Percentiles rank a stretch among this genome's conserved stretches.
Conservation (phyloP, 2,329 filamentous ascomycete species). For the Epichloe brachyelytri region DNA sequence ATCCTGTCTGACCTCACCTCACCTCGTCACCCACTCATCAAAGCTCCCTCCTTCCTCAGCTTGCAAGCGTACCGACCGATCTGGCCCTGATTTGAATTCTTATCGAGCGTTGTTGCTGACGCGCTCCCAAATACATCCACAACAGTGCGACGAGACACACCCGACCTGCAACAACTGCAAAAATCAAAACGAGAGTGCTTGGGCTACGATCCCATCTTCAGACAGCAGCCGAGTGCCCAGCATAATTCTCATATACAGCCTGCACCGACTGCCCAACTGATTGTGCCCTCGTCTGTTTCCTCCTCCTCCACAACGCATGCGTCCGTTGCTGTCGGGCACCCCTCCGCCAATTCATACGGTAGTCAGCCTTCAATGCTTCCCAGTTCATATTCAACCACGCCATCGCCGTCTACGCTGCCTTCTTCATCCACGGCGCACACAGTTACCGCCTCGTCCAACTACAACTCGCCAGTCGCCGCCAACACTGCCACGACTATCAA, state of each 20-base stretch:
- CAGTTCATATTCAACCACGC: conserved; percentile 24
- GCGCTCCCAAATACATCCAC: not conserved
- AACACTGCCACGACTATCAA: conserved; percentile 14
- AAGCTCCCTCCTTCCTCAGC: not conserved
- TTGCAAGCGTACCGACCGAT: not conserved
- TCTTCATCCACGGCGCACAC: conserved; percentile 11
- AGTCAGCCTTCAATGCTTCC: conserved; percentile 31
- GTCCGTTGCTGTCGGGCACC: conserved; percentile 13
- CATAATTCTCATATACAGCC: conserved; percentile 44
- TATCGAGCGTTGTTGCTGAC: conserved; percentile 6
- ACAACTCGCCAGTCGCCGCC: conserved; percentile 20
- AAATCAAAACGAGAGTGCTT: conserved; percentile 81
- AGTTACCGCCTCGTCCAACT: conserved; percentile 17
- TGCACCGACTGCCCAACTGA: conserved; percentile 18
- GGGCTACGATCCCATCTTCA: conserved; percentile 81
- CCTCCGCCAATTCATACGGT: conserved; percentile 29
- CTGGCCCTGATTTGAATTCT: not conserved
- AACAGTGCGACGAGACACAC: conserved; percentile 87
- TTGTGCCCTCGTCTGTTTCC: conserved; percentile 20
- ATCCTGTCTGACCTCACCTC: conserved; percentile 1
- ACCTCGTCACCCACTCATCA: not conserved
- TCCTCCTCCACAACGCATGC: conserved; percentile 11
- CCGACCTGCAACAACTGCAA: conserved; percentile 84
- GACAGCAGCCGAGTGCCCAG: conserved; percentile 60
- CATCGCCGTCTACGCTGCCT: conserved; percentile 20